Evolutionary conservation across 139 green algal species (phyloP).

Genomic region (Micractinium sp.): DNA sequence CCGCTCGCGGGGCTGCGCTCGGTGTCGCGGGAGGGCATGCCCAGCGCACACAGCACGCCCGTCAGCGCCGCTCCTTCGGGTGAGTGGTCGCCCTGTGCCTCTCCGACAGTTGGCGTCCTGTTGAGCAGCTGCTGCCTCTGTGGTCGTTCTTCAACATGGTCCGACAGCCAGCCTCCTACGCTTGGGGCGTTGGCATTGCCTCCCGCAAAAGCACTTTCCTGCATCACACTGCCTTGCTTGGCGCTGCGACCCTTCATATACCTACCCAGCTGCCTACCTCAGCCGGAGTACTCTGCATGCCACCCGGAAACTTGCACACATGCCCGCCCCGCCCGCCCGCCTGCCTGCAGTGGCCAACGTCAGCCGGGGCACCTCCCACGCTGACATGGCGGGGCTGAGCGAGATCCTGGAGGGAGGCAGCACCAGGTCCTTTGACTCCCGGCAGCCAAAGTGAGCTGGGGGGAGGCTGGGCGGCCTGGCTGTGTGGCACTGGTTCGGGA

Average conservation of each 20-base stretch:
- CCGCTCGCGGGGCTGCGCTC: constrained; percentile 1
- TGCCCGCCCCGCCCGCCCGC: neutral
- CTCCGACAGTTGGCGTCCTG: no score
- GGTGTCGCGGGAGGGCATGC: constrained; percentile 23
- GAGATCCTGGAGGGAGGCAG: constrained; percentile 34
- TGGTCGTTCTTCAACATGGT: neutral
- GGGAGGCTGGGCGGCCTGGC: neutral
- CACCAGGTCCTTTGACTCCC: neutral
- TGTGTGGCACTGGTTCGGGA: neutral
- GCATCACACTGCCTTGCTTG: no score
- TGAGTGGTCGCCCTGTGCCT: neutral
- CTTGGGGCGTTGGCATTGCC: neutral
- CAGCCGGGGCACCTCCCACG: constrained; percentile 20
- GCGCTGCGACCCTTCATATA: no score
- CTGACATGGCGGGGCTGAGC: constrained; percentile 36
- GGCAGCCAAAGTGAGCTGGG: neutral
- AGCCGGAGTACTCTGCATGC: no score
- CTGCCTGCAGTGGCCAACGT: constrained; percentile 2
- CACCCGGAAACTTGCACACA: no score
- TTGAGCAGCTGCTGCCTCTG: no score
- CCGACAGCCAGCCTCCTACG: neutral
- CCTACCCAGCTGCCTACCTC: no score
- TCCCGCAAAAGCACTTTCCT: neutral
- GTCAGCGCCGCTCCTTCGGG: constrained; percentile 12
- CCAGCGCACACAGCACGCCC: constrained; percentile 27